Base-by-base conservation (phyloP, 371 early-diverging fungal genomes). In the Sporodiniella umbellata region DNA sequence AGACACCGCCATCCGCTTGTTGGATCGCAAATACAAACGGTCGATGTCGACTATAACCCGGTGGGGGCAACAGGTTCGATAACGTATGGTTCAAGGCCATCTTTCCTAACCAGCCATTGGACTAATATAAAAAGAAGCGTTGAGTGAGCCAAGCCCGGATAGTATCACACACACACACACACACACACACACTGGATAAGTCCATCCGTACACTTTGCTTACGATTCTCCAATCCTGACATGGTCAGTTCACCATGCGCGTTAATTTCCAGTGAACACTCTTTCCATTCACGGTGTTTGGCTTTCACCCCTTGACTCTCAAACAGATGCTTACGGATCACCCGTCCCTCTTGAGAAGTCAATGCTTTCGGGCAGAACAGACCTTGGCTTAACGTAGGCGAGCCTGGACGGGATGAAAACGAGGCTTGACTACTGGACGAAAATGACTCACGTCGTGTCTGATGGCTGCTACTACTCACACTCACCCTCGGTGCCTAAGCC, bases 1-100 rank as follows among this genome's bases (percentile, higher is more conserved):
- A 90, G 5, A 89, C 87, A 8, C 86, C 87, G 5, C 93, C 93
- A 58, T 90, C 83, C 8, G 85, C 73, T 37, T 92, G 79, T 51
- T 87, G 89, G 18, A 95, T 62, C 17, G 92, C 90, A 75, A 95
- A 93, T 12, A 90, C 93, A 60, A 89, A 79, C 25, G 85, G 89
- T 11, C 94, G 82, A 31, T 79, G 70, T 14, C 82, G 68, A 38
- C 85, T 87, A 64, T 96, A 92, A 2, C 93, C 94, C 0, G 93
- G 90, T 8, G 86, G 78, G 25, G 93, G 93, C 21, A 93, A 72
- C 30, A 87, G 80, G 48, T 84, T 90, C 15, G 91, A 80, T 56
- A 90, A 74, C 0, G 90, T 83, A 64, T 96, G 96, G 25, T 91
- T 86, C 15, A 95, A 68, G 24, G 73, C 73, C 30, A 89, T 80